phyloP scores from a whole-genome alignment of 805 yeast genomes.

The Candida manassasensis region DNA sequence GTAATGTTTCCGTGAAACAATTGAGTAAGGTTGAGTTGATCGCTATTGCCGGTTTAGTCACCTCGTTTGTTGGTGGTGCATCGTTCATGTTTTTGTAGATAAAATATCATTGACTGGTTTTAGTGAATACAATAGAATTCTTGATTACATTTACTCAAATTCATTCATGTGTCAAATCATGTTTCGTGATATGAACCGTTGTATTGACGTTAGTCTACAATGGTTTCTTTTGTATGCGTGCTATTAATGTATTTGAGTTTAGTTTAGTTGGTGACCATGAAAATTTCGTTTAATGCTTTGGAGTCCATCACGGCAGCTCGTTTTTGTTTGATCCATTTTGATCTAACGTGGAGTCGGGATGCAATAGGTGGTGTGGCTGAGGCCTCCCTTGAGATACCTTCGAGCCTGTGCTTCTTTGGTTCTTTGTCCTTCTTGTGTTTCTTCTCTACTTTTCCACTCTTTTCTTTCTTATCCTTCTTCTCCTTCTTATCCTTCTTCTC shows the following conservation, averaged over 20 bases:
- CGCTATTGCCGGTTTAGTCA: slow-evolving; percentile 29
- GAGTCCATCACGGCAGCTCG: slow-evolving; percentile 88
- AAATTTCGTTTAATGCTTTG: slow-evolving; percentile 84
- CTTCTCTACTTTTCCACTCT: slow-evolving; percentile 22
- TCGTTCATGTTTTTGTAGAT: slow-evolving; percentile 24
- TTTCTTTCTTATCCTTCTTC: slow-evolving; percentile 14
- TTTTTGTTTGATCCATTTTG: slow-evolving; percentile 85
- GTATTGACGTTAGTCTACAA: too few species aligned
- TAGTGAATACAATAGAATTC: neutral
- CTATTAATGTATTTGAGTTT: slow-evolving; percentile 2
- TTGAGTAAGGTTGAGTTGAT: slow-evolving; percentile 20
- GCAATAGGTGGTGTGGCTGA: slow-evolving; percentile 19
- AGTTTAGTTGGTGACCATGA: slow-evolving; percentile 64
- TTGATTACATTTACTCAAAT: too few species aligned
- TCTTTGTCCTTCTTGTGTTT: slow-evolving; percentile 18
- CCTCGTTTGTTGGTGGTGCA: slow-evolving; percentile 43
- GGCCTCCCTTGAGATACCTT: slow-evolving; percentile 5
- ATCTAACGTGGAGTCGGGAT: slow-evolving; percentile 55
- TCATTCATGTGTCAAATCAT: too few species aligned
- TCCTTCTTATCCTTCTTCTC: slow-evolving; percentile 13
- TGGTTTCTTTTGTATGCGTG: too few species aligned
- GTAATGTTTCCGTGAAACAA: slow-evolving; percentile 6
- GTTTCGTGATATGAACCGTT: neutral
- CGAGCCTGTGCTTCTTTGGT: slow-evolving; percentile 10
- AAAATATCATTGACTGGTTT: neutral